phyloP scores from a whole-genome alignment of 2,329 filamentous ascomycete species.

The Ambrosiella beaveri region DNA sequence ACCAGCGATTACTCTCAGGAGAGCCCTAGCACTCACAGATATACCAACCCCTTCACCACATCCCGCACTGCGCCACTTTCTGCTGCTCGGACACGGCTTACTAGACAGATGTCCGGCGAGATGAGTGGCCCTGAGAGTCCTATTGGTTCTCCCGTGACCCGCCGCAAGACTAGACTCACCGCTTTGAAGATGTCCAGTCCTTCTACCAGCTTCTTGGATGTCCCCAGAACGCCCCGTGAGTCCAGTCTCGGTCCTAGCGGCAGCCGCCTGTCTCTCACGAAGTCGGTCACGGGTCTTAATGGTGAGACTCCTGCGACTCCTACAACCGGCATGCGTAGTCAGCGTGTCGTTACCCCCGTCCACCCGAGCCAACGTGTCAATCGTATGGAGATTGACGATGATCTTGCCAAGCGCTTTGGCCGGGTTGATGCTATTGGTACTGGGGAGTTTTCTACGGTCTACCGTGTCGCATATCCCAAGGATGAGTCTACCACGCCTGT shows the following conservation, averaged over 20 bases:
- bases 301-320: slow-evolving; percentile 55
- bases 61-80: slow-evolving; percentile 21
- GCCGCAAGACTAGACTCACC: slow-evolving; percentile 9
- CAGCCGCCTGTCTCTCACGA: slow-evolving; percentile 68
- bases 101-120: slow-evolving; percentile 19
- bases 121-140: neutral
- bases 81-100: slow-evolving; percentile 18
- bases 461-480: slow-evolving; percentile 43
- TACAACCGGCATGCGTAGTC: slow-evolving; percentile 34
- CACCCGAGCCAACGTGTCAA: slow-evolving; percentile 46
- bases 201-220: slow-evolving; percentile 7
- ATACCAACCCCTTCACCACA: slow-evolving; percentile 27
- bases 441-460: slow-evolving; percentile 89
- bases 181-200: slow-evolving; percentile 9
- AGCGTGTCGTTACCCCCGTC: slow-evolving; percentile 45
- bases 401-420: slow-evolving; percentile 58
- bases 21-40: slow-evolving; percentile 30
- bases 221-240: slow-evolving; percentile 66
- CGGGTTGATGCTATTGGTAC: slow-evolving; percentile 66
- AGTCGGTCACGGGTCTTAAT: slow-evolving; percentile 20
- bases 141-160: slow-evolving; percentile 4
- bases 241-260: slow-evolving; percentile 60
- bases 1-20: slow-evolving; percentile 25
- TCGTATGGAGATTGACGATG: slow-evolving; percentile 50
- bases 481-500: slow-evolving; percentile 13